Base-by-base conservation (phyloP, 495 filamentous ascomycete genomes). In the Haplographium delicatum region DNA sequence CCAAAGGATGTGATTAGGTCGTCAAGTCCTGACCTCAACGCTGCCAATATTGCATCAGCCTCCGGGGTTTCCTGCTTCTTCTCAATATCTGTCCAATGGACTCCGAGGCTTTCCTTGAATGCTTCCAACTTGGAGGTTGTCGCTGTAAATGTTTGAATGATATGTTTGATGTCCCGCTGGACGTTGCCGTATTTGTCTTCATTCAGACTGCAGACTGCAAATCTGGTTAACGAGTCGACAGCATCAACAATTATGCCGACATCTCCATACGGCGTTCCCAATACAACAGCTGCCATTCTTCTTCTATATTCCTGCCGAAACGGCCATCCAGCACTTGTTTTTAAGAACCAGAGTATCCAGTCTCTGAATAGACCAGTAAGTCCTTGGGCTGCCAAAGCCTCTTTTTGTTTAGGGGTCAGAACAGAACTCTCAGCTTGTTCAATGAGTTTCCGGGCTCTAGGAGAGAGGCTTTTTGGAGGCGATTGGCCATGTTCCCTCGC, bases 131-230 rank as follows among this genome's bases (percentile, higher is more conserved):
- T 79, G 20, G 70, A 75, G 51, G 85, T 79, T 0, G 85, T 80
- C 3, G 68, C 58, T 1, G 84, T 86, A 57, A 90, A 83, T 2
- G 80, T 79, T 43, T 81, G 74, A 38, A 97, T 78, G 25, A 95
- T 78, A 6, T 63, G 60, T 5, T 86, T 78, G 2, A 96, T 79
- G 59, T 91, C 83, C 26, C 79, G 74, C 44, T 91, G 82, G 33
- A 95, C 93, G 57, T 86, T 84, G 22, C 93, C 93, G 58, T 80
- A 94, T n/a, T 72, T 72, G 64, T 99, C 93, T 67, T 99, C 93
- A 8, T 69, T 68, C 25, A 96, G 68, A 64, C 83, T 88, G 33
- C 74, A 72, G n/a, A 84, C 73, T 13, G 84, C 76, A 5, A 99
- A 74, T 30, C 68, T 71, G 8, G 79, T 76, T 31, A 97, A 68